phyloP scores from a whole-genome alignment of 2,329 filamentous ascomycete species.

The Aaosphaeria pasadenensis region DNA sequence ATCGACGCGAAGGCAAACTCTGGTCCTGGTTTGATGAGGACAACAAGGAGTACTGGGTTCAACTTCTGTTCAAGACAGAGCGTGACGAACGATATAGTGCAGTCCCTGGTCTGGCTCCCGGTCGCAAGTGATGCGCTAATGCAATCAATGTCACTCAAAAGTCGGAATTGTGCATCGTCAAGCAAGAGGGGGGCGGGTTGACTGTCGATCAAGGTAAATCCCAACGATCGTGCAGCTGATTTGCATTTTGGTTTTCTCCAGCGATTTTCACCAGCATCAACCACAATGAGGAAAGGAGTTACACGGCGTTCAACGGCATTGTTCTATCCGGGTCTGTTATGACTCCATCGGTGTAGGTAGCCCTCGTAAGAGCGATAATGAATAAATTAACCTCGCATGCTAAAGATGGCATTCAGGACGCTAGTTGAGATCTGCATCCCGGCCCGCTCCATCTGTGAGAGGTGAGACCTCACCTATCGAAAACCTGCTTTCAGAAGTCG shows the following conservation, averaged over 20 bases:
- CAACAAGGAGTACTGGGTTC: constrained; percentile 94
- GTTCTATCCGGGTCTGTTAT: background rate
- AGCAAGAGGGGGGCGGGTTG: background rate
- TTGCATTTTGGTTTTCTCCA: constrained; percentile 1
- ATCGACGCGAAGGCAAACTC: constrained; percentile 81
- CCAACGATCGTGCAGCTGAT: background rate
- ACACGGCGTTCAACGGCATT: constrained; percentile 10
- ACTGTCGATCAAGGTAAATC: too few relatives aligned
- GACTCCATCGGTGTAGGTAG: constrained; percentile 22
- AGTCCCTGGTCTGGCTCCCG: constrained; percentile 62
- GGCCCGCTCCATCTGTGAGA: too few relatives aligned
- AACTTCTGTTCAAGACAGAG: constrained; percentile 98
- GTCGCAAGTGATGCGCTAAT: constrained; percentile 26
- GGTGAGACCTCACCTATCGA: too few relatives aligned
- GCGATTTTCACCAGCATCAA: background rate
- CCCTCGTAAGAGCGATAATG: constrained; percentile 3
- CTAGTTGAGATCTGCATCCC: background rate
- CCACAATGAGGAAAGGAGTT: background rate
- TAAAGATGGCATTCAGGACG: background rate
- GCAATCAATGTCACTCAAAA: background rate
- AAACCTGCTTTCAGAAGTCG: too few relatives aligned
- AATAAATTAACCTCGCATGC: constrained; percentile 1
- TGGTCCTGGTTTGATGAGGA: constrained; percentile 97
- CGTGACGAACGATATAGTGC: constrained; percentile 82
- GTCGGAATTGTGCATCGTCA: too few relatives aligned